Evolutionary conservation across 106 monocot genomes (phyloP), one percentile per base, ranked within the genome.

Genomic region (Chionographis japonica): DNA sequence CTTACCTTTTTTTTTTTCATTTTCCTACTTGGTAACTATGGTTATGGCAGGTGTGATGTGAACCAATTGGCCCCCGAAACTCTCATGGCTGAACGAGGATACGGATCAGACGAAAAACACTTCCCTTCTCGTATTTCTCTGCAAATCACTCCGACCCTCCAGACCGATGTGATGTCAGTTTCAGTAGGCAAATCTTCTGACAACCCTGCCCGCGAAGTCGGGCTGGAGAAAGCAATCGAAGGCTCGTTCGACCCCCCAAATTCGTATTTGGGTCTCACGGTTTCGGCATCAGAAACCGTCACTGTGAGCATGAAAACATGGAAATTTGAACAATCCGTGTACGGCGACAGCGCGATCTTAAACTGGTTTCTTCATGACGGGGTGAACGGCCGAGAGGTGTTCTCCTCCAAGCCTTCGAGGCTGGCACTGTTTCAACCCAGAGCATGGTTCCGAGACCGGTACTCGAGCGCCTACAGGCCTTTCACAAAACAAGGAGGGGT

Each of bases 401-500:
- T 71, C 69, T 86, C 94, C 7, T 81, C 87, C 11, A 84, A 68
- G 68, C 90, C 94, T 18, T 87, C 87, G 41, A 94, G 80, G 74
- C 15, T 86, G 8, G 50, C 75, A 2, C 46, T 94, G 39, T 35
- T 94, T 40, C 86, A 80, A 58, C 89, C 74, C 0, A 69, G 63
- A 49, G 60, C 79, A 18, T 87, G 90, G 94, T 94, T 90, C 58
- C 64, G 87, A 54, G 75, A 94, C 52, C 67, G 87, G 8, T 87
- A 90, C 57, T 70, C 86, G 7, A 87, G 77, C 55, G 84, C 70
- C 15, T 80, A 90, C 58, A 68, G 94, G 63, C 94, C 90, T 4
- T 94, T 94, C 69, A 94, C 94, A 0, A 90, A 78, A 64, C 66
- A 85, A 66, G 90, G 90, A 38, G 94, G 94, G 19, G 80, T 94